Evolutionary conservation across 139 green algal species (phyloP), one percentile per base, ranked within the genome.

Genomic region (Coelastrella sp.): DNA sequence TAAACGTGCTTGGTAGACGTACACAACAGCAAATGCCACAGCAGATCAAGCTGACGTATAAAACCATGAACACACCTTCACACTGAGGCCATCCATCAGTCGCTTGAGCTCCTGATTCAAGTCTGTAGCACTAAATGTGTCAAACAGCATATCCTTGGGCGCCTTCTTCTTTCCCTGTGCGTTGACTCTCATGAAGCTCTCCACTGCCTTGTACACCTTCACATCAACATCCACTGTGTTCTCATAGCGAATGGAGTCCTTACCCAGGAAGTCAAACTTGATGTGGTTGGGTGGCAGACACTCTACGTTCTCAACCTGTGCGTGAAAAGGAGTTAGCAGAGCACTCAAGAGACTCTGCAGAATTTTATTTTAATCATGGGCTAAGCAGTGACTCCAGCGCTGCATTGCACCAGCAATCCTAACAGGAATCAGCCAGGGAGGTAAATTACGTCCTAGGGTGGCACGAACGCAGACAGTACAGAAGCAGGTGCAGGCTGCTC

Each of bases 211-310:
- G 90, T 96, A 98, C 65, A 99, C 97, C 59, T 74, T 59, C 64
- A 75, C 22, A n/a, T 99, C 92, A 57, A 99, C 97, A 75, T 97
- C 95, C 71, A 99, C 97, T 5, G 94, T 95, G 92, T 99, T 99
- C 90, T 99, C 96, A 90, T 99, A 99, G 54, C 96, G 95, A 85
- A 99, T 99, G 77, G 96, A 99, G 92, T 99, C 98, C 94, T 99
- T 99, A 93, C 98, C 98, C 92, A 99, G 93, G 94, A 99, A 99
- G 94, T 99, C 98, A 88, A 99, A 99, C 90, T 97, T 96, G 94
- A 99, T 97, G 75, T 94, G 89, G 92, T 95, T 93, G 13, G 92
- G 92, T 4, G 90, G 83, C 16, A 98, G 47, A 64, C 93, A 91
- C 80, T 98, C 95, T 68, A 99, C 93, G 81, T 99, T 98, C 88